Conservation (phyloP, 306 rosid genomes). For the Quercus dentata region DNA sequence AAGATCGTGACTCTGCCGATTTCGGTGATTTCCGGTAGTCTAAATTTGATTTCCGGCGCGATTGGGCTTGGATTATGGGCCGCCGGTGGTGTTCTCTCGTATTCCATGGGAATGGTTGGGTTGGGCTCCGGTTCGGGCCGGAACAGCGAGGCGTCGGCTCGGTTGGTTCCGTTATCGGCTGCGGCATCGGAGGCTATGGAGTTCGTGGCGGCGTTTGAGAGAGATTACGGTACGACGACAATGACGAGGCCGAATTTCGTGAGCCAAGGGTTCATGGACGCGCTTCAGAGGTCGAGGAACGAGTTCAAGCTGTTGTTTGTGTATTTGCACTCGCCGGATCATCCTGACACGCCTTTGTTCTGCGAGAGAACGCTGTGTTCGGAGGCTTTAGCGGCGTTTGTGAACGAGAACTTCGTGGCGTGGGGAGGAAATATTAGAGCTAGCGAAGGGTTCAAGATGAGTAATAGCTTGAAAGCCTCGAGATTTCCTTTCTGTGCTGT, state of each 20-base stretch:
- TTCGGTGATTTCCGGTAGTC: slow-evolving; percentile 73
- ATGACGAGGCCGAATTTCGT: slow-evolving; percentile 58
- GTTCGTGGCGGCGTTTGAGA: slow-evolving; percentile 66
- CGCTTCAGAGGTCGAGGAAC: slow-evolving; percentile 79
- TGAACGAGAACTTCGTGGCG: slow-evolving; percentile 83
- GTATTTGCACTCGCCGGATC: slow-evolving; percentile 94
- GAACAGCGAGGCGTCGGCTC: slow-evolving; percentile 38
- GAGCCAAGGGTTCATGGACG: slow-evolving; percentile 85
- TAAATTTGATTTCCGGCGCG: slow-evolving; percentile 80
- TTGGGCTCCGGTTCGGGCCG: slow-evolving; percentile 35
- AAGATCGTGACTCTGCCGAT: slow-evolving; percentile 71
- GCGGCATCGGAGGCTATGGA: slow-evolving; percentile 65
- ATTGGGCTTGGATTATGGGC: slow-evolving; percentile 90
- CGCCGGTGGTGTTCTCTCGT: slow-evolving; percentile 90
- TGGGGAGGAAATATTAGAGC: slow-evolving; percentile 96
- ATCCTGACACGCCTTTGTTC: slow-evolving; percentile 81
- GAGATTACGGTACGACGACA: slow-evolving; percentile 54
- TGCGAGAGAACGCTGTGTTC: slow-evolving; percentile 86
- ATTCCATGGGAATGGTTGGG: slow-evolving; percentile 79
- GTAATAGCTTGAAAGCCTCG: slow-evolving; percentile 92
- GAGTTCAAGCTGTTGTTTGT: slow-evolving; percentile 74
- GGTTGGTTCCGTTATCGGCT: slow-evolving; percentile 57
- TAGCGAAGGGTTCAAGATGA: slow-evolving; percentile 98
- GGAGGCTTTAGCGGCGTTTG: slow-evolving; percentile 45
- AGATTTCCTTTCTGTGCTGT: slow-evolving; percentile 90